Percentiles rank a stretch among this genome's conserved stretches.
phyloP scores from a whole-genome alignment of 495 filamentous ascomycete genomes.

The Xanthoparmelia taractica region DNA sequence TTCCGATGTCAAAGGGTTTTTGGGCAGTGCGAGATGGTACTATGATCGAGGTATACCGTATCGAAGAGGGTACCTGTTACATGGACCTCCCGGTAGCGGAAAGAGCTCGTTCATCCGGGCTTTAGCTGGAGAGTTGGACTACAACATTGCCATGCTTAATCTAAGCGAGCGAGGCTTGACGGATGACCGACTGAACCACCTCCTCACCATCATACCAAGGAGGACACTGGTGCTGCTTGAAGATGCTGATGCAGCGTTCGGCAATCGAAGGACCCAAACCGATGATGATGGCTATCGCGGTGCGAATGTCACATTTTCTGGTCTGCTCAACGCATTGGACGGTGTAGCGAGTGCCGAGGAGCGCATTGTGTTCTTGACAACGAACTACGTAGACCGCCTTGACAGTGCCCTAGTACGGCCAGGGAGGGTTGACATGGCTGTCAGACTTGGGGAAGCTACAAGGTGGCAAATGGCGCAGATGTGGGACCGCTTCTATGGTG shows the following conservation, averaged over 20 bases:
- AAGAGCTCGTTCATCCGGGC: slow-evolving; percentile 97
- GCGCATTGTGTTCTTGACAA: slow-evolving; percentile 87
- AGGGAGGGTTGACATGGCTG: slow-evolving; percentile 87
- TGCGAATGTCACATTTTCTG: slow-evolving; percentile 90
- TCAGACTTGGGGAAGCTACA: slow-evolving; percentile 80
- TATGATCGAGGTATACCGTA: slow-evolving; percentile 93
- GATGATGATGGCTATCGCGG: slow-evolving; percentile 82
- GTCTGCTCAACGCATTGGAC: slow-evolving; percentile 85
- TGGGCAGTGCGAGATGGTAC: slow-evolving; percentile 77
- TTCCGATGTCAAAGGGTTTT: slow-evolving; percentile 75
- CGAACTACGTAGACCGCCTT: slow-evolving; percentile 83
- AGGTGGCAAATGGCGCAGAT: slow-evolving; percentile 74
- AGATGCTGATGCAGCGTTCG: slow-evolving; percentile 91
- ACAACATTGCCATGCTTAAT: slow-evolving; percentile 89
- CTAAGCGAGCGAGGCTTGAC: slow-evolving; percentile 88
- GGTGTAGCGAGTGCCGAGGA: slow-evolving; percentile 94
- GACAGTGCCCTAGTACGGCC: slow-evolving; percentile 86
- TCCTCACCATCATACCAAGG: slow-evolving; percentile 79
- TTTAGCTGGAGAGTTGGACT: slow-evolving; percentile 83
- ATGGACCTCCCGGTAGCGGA: slow-evolving; percentile 88
- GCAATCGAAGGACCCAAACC: slow-evolving; percentile 60
- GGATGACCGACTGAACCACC: slow-evolving; percentile 81
- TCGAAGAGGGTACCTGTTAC: slow-evolving; percentile 83
- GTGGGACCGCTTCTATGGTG: slow-evolving; percentile 92
- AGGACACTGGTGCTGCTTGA: slow-evolving; percentile 83